A percentile compares a stretch with the other conserved stretches of the same genome.
Conservation (phyloP, 192 early-diverging fungal genomes). For the Coemansia sp. region DNA sequence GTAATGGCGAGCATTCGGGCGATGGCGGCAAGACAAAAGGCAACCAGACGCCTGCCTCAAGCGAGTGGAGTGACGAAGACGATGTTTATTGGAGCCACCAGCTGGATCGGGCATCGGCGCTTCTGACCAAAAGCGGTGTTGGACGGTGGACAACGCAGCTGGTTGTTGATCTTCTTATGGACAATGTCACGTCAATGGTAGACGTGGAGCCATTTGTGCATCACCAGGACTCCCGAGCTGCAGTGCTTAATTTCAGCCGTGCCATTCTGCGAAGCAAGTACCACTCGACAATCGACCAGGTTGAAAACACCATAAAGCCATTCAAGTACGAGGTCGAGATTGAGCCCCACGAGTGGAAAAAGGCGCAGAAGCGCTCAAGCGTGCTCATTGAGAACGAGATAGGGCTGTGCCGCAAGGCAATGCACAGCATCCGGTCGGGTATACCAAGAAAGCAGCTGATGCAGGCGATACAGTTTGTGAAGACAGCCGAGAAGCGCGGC, state of each 20-base stretch:
- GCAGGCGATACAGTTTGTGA: slow-evolving; percentile 79
- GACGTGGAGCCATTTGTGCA: slow-evolving; percentile 81
- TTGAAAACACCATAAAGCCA: slow-evolving; percentile 98
- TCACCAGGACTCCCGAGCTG: slow-evolving; percentile 76
- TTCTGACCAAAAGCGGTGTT: slow-evolving; percentile 92
- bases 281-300: slow-evolving; percentile 90
- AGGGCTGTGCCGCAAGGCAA: slow-evolving; percentile 68
- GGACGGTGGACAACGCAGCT: slow-evolving; percentile 89
- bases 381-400: slow-evolving; percentile 78
- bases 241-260: slow-evolving; percentile 80
- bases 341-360: slow-evolving; percentile 87
- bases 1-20: neutral
- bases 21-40: slow-evolving; percentile 8
- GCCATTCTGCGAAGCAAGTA: slow-evolving; percentile 86
- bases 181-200: slow-evolving; percentile 78
- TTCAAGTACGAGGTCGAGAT: slow-evolving; percentile 98
- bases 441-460: slow-evolving; percentile 80
- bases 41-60: neutral
- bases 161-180: slow-evolving; percentile 83
- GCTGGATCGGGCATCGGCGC: slow-evolving; percentile 77
- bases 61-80: slow-evolving; percentile 46
- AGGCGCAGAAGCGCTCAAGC: slow-evolving; percentile 80
- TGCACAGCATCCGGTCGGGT: slow-evolving; percentile 69
- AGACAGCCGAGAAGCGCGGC: slow-evolving; percentile 67
- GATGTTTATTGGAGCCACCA: slow-evolving; percentile 80